Percentiles rank a stretch among this genome's conserved stretches.
Evolutionary conservation across 352 stramenopile genomes (phyloP).

Genomic region (Pythium phragmitis): DNA sequence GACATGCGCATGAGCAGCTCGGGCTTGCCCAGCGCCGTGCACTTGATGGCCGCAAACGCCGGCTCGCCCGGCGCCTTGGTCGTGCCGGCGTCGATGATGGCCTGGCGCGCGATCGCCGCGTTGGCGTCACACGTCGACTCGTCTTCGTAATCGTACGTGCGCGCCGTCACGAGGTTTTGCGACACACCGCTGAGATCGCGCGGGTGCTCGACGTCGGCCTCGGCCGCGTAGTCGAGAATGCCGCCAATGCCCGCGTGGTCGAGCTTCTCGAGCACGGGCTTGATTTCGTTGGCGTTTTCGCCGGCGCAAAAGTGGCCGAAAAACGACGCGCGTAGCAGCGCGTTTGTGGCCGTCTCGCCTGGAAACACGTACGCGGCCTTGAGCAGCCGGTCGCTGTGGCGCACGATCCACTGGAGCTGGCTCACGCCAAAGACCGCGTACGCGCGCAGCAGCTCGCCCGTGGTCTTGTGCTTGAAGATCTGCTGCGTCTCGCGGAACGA

Average conservation of each 20-base stretch:
- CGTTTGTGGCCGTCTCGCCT: conserved; percentile 85
- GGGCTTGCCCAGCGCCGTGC: conserved; percentile 96
- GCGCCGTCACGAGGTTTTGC: conserved; percentile 83
- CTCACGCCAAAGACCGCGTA: conserved; percentile 89
- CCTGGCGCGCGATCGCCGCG: conserved; percentile 79
- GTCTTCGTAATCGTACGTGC: conserved; percentile 96
- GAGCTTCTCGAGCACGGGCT: conserved; percentile 76
- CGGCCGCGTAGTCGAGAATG: conserved; percentile 98
- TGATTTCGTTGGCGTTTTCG: conserved; percentile 85
- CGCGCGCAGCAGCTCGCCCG: conserved; percentile 81
- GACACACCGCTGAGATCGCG: conserved; percentile 75
- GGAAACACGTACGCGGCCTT: conserved; percentile 79
- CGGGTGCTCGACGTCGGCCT: conserved; percentile 87
- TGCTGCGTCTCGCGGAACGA: conserved; percentile 80
- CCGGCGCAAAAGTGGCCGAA: conserved; percentile 98
- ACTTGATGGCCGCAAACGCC: conserved; percentile 97
- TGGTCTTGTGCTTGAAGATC: conserved; percentile 85
- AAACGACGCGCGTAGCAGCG: conserved; percentile 91
- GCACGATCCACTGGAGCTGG: conserved; percentile 82
- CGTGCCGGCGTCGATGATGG: conserved; percentile 70
- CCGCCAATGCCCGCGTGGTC: conserved; percentile 84
- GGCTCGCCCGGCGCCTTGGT: conserved; percentile 44
- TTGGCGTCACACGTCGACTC: conserved; percentile 93
- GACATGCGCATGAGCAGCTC: conserved; percentile 95
- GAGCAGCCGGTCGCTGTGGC: conserved; percentile 87